Evolutionary conservation across 768 basidiomycete species (phyloP), one percentile per base, ranked within the genome.

Genomic region (Gymnopilus dilepis): DNA sequence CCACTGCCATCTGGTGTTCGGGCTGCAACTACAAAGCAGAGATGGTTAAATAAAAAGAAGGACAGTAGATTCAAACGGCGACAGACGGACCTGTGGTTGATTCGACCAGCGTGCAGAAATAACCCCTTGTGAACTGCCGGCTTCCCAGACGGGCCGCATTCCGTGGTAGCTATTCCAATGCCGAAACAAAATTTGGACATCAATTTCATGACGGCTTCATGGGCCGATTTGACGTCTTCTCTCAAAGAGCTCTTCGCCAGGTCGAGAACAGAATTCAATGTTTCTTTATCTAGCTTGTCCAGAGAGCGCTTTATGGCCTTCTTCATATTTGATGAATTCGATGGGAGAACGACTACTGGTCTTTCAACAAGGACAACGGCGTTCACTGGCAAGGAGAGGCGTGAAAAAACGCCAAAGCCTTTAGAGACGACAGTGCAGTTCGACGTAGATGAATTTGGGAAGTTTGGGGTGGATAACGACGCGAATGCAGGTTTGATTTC

Each of bases 1-100:
- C 75, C 78, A 81, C n/a, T 70, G 65, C 73, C 73, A 76, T 22
- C 58, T 66, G 4, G 78, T 74, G 54, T 80, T 80, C n/a, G 79
- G 79, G 1, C 71, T 71, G 58, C 80, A 81, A 54, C 79, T 80
- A 58, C 22, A 21, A 5, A 33, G 4, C 28, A 11, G 38, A 31
- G 11, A 43, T 9, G 41, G 19, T n/a, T 21, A 1, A 15, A 9
- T 7, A 19, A 52, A 15, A 4, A 31, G 17, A 24, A 42, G 53
- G 19, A 52, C 30, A 31, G n/a, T 2, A 50, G 1, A n/a, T 13
- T n/a, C n/a, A 0, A 13, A 9, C n/a, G 7, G 6, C 17, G 43
- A 45, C n/a, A 31, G 30, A 58, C 71, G 51, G 50, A 80, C 80
- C 79, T 80, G 61, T 81, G 80, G 54, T 80, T 79, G 37, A 76